Evolutionary conservation across 805 yeast genomes (phyloP), one percentile per base, ranked within the genome.

Genomic region (Ascoidea rubescens): DNA sequence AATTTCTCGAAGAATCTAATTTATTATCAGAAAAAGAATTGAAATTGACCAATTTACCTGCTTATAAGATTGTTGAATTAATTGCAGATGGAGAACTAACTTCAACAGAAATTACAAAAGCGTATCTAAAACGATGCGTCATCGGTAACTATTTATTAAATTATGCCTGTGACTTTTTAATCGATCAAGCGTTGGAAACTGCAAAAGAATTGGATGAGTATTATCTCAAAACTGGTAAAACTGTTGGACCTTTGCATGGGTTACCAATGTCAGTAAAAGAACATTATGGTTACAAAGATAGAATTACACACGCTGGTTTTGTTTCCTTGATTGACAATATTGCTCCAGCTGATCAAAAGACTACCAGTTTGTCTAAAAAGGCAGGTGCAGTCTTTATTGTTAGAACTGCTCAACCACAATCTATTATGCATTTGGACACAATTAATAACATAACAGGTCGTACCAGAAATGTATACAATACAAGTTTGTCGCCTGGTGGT

Each of bases 341-440:
- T 4, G 48, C 33, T 10, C 10, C 14, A 5, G 45, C 51, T 31
- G 57, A 45, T n/a, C 28, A 48, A 12, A 33, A 52, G 28, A 48
- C 46, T 6, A 32, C 53, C 7, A 49, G 46, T 31, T 54, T 52
- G 16, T 49, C 50, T 4, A 46, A 51, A 8, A 53, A 54, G 4
- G 21, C 21, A 50, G 85, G 87, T 48, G 84, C 84, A 42, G 77
- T 81, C 21, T 74, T 79, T 57, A 81, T 74, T 60, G 78, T 78
- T 48, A 72, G 88, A 62, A 81, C 89, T 6, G 75, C 79, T 53
- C 78, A 81, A 63, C 88, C 88, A 4, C 87, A 81, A 62, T 70
- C 80, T 4, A 67, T 82, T 62, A 82, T 82, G 88, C 87, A 82
- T 58, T 66, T 79, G 60, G 84, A 80, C 62, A 75, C 85, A 30